Conservation (phyloP, 2,329 filamentous ascomycete species). For the Phyllosticta citrichinensis region DNA sequence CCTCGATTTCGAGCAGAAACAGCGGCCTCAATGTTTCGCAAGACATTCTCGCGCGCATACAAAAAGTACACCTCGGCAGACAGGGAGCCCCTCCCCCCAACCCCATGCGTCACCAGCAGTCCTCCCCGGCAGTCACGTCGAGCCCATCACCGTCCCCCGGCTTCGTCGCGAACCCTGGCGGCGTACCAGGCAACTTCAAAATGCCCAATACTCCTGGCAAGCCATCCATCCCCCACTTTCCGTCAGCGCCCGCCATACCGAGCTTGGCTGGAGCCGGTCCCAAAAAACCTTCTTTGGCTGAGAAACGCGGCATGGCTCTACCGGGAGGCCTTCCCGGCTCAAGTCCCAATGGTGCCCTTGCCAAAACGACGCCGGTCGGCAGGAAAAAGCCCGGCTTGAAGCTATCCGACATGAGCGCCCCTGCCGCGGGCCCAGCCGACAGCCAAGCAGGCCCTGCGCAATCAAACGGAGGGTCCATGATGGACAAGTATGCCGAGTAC, state of each 20-base stretch:
- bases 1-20: constrained; percentile 35
- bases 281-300: constrained; percentile 52
- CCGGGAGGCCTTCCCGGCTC: constrained; percentile 42
- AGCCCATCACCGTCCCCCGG: constrained; percentile 15
- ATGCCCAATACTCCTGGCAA: constrained; percentile 27
- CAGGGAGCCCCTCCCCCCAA: constrained; percentile 43
- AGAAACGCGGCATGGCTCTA: constrained; percentile 56
- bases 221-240: constrained; percentile 32
- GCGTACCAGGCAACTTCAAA: constrained; percentile 35
- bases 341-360: constrained; percentile 23
- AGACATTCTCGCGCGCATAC: constrained; percentile 60
- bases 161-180: constrained; percentile 15
- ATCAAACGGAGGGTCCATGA: constrained; percentile 29
- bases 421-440: constrained; percentile 16
- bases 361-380: constrained; percentile 13
- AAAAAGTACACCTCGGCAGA: constrained; percentile 56
- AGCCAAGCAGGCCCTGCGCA: constrained; percentile 14
- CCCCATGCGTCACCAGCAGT: constrained; percentile 14
- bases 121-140: constrained; percentile 9
- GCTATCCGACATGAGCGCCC: constrained; percentile 34
- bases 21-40: constrained; percentile 45
- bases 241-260: constrained; percentile 39
- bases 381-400: constrained; percentile 35
- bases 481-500: constrained; percentile 67
- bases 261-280: constrained; percentile 30